phyloP scores from a whole-genome alignment of 2,329 filamentous ascomycete species.

The Colletotrichum tropicale region DNA sequence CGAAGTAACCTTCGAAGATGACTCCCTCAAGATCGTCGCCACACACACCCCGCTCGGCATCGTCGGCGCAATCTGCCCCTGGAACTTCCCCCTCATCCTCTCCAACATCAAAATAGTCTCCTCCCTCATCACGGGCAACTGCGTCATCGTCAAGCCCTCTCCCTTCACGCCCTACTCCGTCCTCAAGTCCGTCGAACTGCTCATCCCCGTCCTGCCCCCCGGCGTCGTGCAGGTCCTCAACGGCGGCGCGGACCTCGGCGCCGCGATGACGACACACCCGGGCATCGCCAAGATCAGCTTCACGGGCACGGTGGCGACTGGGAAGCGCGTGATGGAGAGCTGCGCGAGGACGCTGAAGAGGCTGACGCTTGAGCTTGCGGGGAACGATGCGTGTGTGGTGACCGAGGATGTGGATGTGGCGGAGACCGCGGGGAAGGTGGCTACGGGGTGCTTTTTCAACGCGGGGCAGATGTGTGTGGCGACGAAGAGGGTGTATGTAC shows the following conservation, averaged over 20 bases:
- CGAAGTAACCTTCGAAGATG: slow-evolving; percentile 51
- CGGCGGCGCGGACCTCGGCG: slow-evolving; percentile 59
- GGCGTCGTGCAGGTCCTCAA: slow-evolving; percentile 62
- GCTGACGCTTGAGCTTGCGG: slow-evolving; percentile 58
- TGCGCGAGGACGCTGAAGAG: slow-evolving; percentile 57
- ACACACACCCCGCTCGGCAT: slow-evolving; percentile 53
- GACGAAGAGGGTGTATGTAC: slow-evolving; percentile 65
- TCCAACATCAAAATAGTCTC: slow-evolving; percentile 55
- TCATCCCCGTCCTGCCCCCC: slow-evolving; percentile 51
- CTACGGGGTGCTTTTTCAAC: slow-evolving; percentile 53
- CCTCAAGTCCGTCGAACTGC: slow-evolving; percentile 57
- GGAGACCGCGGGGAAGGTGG: slow-evolving; percentile 44
- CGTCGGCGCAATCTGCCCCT: slow-evolving; percentile 61
- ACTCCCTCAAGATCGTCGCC: slow-evolving; percentile 42
- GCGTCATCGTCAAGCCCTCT: slow-evolving; percentile 55
- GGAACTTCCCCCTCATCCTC: slow-evolving; percentile 60
- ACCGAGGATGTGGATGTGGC: slow-evolving; percentile 57
- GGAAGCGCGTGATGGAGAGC: slow-evolving; percentile 51
- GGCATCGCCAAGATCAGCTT: slow-evolving; percentile 63
- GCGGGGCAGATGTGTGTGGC: slow-evolving; percentile 61
- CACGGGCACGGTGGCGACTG: slow-evolving; percentile 60
- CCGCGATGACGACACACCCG: slow-evolving; percentile 56
- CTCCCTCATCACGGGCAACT: slow-evolving; percentile 55
- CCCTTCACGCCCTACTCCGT: slow-evolving; percentile 59
- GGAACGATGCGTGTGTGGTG: slow-evolving; percentile 60